Conservation (phyloP, 2,329 filamentous ascomycete species). For the Pyrenophora teres region DNA sequence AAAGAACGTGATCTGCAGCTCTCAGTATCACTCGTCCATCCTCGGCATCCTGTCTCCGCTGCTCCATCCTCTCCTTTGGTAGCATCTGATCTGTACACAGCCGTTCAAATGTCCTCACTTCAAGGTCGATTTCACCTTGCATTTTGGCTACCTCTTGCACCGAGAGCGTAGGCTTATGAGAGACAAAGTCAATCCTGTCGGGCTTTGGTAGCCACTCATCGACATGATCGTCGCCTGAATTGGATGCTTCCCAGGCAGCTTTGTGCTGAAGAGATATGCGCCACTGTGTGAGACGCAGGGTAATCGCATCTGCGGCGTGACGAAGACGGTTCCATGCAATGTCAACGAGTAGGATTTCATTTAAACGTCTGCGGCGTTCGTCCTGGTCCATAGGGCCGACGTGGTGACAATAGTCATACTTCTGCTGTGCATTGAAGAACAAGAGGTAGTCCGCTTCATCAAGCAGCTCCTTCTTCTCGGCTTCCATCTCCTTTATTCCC, state of each 20-base stretch:
- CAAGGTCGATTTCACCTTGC: slow-evolving; percentile 16
- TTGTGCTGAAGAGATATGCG: slow-evolving; percentile 27
- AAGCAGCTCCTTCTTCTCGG: slow-evolving; percentile 18
- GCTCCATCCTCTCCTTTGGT: slow-evolving; percentile 17
- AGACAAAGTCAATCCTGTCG: neutral
- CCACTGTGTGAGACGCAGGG: slow-evolving; percentile 23
- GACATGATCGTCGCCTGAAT: neutral
- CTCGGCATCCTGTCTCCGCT: slow-evolving; percentile 27
- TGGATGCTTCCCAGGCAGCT: slow-evolving; percentile 14
- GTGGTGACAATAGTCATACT: slow-evolving; percentile 29
- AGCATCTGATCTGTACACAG: slow-evolving; percentile 5
- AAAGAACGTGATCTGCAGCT: slow-evolving; percentile 23
- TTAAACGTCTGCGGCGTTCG: slow-evolving; percentile 20
- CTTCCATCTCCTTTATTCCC: slow-evolving; percentile 20
- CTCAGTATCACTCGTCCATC: slow-evolving; percentile 28
- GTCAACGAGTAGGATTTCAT: slow-evolving; percentile 29
- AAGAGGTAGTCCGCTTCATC: slow-evolving; percentile 31
- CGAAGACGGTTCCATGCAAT: slow-evolving; percentile 24
- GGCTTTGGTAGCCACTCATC: slow-evolving; percentile 21
- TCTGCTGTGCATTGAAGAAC: slow-evolving; percentile 20
- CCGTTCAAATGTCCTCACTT: slow-evolving; percentile 29
- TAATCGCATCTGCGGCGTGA: slow-evolving; percentile 21
- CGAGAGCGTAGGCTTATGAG: slow-evolving; percentile 22
- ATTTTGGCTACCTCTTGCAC: slow-evolving; percentile 28
- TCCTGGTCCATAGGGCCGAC: slow-evolving; percentile 13